A percentile compares a stretch with the other conserved stretches of the same genome.
Evolutionary conservation across 2,329 filamentous ascomycete species (phyloP).

Genomic region (Verticillium klebahnii): DNA sequence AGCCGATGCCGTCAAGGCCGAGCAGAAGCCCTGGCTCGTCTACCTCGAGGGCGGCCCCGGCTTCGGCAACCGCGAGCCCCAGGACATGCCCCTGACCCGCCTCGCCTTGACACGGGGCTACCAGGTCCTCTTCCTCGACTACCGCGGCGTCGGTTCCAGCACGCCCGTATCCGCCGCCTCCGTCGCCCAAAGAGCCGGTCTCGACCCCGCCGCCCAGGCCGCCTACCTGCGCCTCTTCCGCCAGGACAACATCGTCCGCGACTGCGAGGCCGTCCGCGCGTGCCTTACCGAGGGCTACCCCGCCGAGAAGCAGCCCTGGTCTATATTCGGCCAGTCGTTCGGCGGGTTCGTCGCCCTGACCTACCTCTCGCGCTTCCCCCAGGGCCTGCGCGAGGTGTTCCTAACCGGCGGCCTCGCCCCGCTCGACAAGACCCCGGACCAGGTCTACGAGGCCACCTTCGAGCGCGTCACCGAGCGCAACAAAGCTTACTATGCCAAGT

Average conservation of each 20-base stretch:
- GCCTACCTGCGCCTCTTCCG: slow-evolving; percentile 80
- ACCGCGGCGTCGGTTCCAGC: slow-evolving; percentile 83
- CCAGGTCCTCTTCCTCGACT: slow-evolving; percentile 82
- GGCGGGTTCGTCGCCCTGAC: slow-evolving; percentile 82
- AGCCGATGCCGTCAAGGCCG: slow-evolving; percentile 24
- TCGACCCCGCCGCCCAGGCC: slow-evolving; percentile 63
- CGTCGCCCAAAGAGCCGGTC: slow-evolving; percentile 52
- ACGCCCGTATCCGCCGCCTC: slow-evolving; percentile 72
- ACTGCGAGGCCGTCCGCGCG: slow-evolving; percentile 80
- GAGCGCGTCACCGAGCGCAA: slow-evolving; percentile 68
- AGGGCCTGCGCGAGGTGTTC: slow-evolving; percentile 77
- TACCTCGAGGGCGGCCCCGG: slow-evolving; percentile 87
- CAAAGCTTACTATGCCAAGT: slow-evolving; percentile 76
- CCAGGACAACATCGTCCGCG: slow-evolving; percentile 84
- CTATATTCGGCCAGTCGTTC: slow-evolving; percentile 84
- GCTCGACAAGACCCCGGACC: slow-evolving; percentile 63
- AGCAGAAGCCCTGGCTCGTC: slow-evolving; percentile 54
- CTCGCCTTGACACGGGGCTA: slow-evolving; percentile 74
- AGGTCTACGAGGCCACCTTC: slow-evolving; percentile 72
- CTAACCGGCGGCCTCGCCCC: slow-evolving; percentile 81
- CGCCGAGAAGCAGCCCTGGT: slow-evolving; percentile 71
- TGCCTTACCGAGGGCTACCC: slow-evolving; percentile 68
- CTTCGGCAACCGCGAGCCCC: slow-evolving; percentile 68
- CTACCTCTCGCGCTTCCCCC: slow-evolving; percentile 76
- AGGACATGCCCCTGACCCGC: slow-evolving; percentile 67